Evolutionary conservation across 306 rosid genomes (phyloP).

Genomic region (Cicer yamashitae): DNA sequence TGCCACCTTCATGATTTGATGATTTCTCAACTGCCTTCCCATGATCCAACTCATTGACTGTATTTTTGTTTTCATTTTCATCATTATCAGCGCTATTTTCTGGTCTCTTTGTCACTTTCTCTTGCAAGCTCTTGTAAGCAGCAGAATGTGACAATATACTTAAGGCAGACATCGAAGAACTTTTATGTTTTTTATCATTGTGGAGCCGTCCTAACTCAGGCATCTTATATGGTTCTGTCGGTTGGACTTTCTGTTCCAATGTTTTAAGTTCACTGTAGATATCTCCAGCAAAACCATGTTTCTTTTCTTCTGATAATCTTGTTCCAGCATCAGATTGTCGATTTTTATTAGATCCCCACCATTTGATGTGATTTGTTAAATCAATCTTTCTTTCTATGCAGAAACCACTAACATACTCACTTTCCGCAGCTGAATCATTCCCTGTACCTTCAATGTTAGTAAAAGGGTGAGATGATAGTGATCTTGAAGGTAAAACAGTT

Average conservation of each 20-base stretch:
- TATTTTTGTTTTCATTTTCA: slow-evolving; percentile 86
- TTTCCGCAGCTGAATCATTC: slow-evolving; percentile 80
- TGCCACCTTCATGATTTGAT: slow-evolving; percentile 60
- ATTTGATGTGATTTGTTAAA: slow-evolving; percentile 82
- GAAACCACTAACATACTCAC: slow-evolving; percentile 64
- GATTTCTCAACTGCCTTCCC: slow-evolving; percentile 86
- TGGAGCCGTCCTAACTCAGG: slow-evolving; percentile 70
- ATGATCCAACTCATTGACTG: slow-evolving; percentile 70
- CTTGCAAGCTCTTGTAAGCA: slow-evolving; percentile 89
- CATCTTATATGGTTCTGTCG: slow-evolving; percentile 91
- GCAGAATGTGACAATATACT: slow-evolving; percentile 87
- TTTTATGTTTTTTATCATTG: slow-evolving; percentile 61
- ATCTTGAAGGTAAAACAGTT: slow-evolving; percentile 28
- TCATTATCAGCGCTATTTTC: slow-evolving; percentile 69
- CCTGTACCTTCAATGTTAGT: slow-evolving; percentile 60
- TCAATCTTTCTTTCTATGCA: slow-evolving; percentile 86
- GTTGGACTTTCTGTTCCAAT: slow-evolving; percentile 72
- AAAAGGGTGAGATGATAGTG: slow-evolving; percentile 39
- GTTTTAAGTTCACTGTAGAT: slow-evolving; percentile 73
- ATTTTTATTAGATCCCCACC: slow-evolving; percentile 92
- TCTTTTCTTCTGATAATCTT: slow-evolving; percentile 77
- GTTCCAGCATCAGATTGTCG: slow-evolving; percentile 62
- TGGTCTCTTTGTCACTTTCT: slow-evolving; percentile 73
- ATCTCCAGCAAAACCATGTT: slow-evolving; percentile 67
- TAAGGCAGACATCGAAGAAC: slow-evolving; percentile 76